Conservation (phyloP, 805 yeast species). For the Nakazawaea anatomiae region DNA sequence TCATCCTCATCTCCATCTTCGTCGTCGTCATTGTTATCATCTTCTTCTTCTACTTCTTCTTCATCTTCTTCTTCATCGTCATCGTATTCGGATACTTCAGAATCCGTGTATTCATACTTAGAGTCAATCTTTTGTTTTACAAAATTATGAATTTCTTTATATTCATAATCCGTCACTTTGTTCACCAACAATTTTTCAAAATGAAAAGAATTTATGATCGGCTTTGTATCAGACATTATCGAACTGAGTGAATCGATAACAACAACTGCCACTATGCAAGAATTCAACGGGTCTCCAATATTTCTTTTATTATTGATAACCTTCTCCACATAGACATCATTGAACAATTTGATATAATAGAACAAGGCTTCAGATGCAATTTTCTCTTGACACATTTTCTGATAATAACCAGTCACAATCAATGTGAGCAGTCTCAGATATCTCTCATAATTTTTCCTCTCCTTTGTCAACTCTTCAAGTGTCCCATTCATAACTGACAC, state of each 20-base stretch:
- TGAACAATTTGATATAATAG: neutral
- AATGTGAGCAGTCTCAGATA: neutral
- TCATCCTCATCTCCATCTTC: neutral
- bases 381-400: neutral
- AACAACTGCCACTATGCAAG: conserved; percentile 3
- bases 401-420: neutral
- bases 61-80: neutral
- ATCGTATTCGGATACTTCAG: neutral
- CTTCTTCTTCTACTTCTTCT: neutral
- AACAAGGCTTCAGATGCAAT: neutral
- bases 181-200: conserved; percentile 1
- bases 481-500: neutral
- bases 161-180: neutral
- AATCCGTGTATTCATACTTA: neutral
- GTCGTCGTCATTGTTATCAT: neutral
- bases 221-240: neutral
- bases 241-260: conserved; percentile 4
- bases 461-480: neutral
- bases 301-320: neutral
- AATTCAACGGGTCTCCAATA: neutral
- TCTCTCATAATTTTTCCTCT: neutral
- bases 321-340: neutral
- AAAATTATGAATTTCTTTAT: neutral
- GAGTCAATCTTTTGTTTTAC: neutral
- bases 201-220: conserved; percentile 4